A percentile compares a stretch with the other conserved stretches of the same genome.
These are phyloP conservation scores for Sporobolus alterniflorus DNA, from an alignment of 202 grass and related monocot genomes.

Conservation along the genomic window DNA sequence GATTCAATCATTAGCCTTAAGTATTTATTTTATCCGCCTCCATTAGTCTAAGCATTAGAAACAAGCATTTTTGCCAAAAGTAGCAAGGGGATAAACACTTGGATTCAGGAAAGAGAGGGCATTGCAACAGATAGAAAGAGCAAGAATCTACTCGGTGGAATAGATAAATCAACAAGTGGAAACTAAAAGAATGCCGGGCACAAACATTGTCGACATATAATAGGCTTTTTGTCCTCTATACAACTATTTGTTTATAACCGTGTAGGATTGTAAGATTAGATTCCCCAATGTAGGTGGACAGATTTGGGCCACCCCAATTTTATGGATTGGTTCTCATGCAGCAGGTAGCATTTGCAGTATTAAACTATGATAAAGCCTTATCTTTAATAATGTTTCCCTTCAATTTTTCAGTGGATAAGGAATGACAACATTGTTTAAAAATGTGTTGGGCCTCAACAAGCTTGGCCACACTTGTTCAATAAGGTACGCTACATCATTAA, in stretches of 20 bases:
- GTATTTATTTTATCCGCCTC: not conserved
- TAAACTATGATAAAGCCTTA: constrained; percentile 49
- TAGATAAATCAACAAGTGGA: constrained; percentile 39
- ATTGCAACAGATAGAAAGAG: constrained; percentile 52
- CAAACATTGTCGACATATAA: constrained; percentile 38
- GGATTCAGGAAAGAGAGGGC: constrained; percentile 24
- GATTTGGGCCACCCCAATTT: constrained; percentile 48
- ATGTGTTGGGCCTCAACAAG: constrained; percentile 52
- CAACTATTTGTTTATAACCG: constrained; percentile 28
- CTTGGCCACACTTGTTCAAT: constrained; percentile 32
- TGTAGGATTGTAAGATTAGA: constrained; percentile 30
- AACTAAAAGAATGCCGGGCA: constrained; percentile 48
- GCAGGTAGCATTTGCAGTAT: constrained; percentile 44
- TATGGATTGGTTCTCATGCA: constrained; percentile 45
- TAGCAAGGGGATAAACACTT: constrained; percentile 54
- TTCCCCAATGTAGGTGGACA: constrained; percentile 43
- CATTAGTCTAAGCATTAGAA: constrained; percentile 31
- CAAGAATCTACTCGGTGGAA: constrained; percentile 37
- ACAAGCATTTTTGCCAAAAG: constrained; percentile 43
- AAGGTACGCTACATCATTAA: constrained; percentile 5
- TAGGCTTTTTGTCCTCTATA: constrained; percentile 45
- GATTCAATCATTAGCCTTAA: constrained; percentile 41
- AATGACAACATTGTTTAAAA: constrained; percentile 27
- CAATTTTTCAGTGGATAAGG: constrained; percentile 19
- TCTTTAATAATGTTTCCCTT: constrained; percentile 28